phyloP scores from a whole-genome alignment of 1,284 basidiomycete species.

The Ustilago esculenta region DNA sequence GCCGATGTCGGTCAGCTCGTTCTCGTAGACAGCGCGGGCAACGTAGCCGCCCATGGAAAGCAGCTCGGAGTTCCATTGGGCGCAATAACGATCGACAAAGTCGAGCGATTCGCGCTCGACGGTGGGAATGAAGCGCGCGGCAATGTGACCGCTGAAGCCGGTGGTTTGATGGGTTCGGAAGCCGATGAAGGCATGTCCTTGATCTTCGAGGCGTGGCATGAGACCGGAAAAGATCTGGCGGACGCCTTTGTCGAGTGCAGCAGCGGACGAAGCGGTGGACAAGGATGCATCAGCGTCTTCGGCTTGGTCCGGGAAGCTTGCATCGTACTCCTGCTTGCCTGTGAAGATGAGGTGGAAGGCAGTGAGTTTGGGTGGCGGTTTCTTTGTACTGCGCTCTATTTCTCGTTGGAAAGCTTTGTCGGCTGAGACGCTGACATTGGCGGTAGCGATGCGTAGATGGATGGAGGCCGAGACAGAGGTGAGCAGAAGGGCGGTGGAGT shows the following conservation, averaged over 20 bases:
- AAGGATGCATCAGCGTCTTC: conserved; percentile 66
- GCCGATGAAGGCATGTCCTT: conserved; percentile 68
- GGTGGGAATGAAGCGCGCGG: conserved; percentile 92
- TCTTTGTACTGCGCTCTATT: conserved; percentile 91
- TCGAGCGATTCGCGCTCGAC: conserved; percentile 96
- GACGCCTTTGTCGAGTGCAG: conserved; percentile 69
- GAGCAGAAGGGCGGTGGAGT: conserved; percentile 35
- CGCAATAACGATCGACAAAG: conserved; percentile 68
- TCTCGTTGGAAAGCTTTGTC: conserved; percentile 80
- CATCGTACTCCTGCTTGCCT: conserved; percentile 86
- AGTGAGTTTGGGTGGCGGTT: conserved; percentile 83
- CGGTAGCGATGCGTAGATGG: conserved; percentile 82
- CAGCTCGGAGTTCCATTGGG: conserved; percentile 61
- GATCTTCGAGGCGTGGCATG: conserved; percentile 59
- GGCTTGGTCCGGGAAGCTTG: conserved; percentile 69
- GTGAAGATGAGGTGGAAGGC: conserved; percentile 90
- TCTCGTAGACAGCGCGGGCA: conserved; percentile 83
- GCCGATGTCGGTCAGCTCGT: conserved; percentile 74
- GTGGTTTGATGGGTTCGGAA: conserved; percentile 84
- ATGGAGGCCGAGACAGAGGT: conserved; percentile 72
- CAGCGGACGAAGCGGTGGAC: conserved; percentile 82
- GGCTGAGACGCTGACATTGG: conserved; percentile 79
- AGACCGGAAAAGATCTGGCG: conserved; percentile 67
- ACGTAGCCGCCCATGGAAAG: conserved; percentile 74
- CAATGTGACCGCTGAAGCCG: conserved; percentile 88